Conservation (phyloP, 2,329 filamentous ascomycete species). For the Diaporthe vaccinii region DNA sequence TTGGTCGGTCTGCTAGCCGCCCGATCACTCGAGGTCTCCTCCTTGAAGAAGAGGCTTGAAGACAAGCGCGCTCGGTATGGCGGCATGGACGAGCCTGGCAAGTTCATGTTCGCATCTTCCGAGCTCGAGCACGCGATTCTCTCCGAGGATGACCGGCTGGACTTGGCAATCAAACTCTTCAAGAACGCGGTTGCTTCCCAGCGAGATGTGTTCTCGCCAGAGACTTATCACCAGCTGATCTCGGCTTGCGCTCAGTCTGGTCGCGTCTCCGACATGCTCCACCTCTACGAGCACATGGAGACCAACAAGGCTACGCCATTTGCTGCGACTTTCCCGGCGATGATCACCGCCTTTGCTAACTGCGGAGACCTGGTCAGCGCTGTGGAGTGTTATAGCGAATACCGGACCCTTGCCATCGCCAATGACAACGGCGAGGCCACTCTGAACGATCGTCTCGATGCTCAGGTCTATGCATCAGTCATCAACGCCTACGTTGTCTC, state of each 20-base stretch:
- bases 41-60: constrained; percentile 80
- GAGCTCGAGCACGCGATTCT: constrained; percentile 90
- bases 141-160: constrained; percentile 87
- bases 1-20: constrained; percentile 86
- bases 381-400: constrained; percentile 96
- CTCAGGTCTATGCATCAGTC: constrained; percentile 89
- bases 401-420: constrained; percentile 88
- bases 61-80: constrained; percentile 88
- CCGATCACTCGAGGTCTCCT: constrained; percentile 83
- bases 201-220: constrained; percentile 77
- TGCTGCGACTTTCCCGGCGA: constrained; percentile 86
- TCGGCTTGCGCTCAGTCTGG: constrained; percentile 87
- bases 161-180: constrained; percentile 88
- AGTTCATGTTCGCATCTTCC: constrained; percentile 90
- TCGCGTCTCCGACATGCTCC: constrained; percentile 88
- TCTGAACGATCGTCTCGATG: constrained; percentile 80
- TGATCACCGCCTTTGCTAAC: constrained; percentile 94
- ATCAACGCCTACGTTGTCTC: constrained; percentile 90
- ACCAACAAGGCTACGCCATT: constrained; percentile 78
- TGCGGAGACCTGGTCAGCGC: constrained; percentile 87
- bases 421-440: constrained; percentile 81
- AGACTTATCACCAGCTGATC: constrained; percentile 88
- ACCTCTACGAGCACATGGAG: constrained; percentile 94
- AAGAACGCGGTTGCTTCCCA: constrained; percentile 77
- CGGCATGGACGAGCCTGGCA: constrained; percentile 84